Base-by-base conservation (phyloP, 2,329 filamentous ascomycete genomes). In the Aureobasidium sp. region DNA sequence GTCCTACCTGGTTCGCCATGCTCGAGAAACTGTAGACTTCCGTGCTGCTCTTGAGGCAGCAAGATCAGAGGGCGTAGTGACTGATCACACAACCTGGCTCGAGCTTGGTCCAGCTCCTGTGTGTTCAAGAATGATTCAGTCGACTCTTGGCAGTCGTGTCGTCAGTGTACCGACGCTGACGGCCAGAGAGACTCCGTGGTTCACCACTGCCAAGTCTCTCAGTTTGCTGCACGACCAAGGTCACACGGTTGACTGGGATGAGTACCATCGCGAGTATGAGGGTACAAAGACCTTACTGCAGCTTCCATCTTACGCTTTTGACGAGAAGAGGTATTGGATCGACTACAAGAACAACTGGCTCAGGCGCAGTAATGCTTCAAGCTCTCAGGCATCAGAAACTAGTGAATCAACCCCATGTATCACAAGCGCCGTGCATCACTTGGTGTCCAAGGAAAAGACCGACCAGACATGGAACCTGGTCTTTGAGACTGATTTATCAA, bases 211-310 rank as follows among this genome's bases (percentile, higher is more conserved):
- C 0, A 57, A 30, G 27, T 52, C 57, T 29, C 55, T 2, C 29
- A 83, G 69, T 73, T 81, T 34, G 77, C 80, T 52, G 22, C 78
- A 83, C 6, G 73, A 82, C 30, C 69, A 83, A 1, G 83, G 82
- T 0, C 59, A 82, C 1, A 66, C 73, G 4, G 66, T 87, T 19
- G 69, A 80, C 58, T 88, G 82, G 81, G 73, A 75, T 41, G 81
- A 82, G 62, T 83, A 77, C 59, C 77, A 83, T 61, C 66, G 71
- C 3, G 70, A 74, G 22, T 80, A 78, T 57, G 68, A 74, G 54
- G 55, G 61, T 1, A 65, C 65, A 2, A 70, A 76, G 17, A 65
- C 69, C 1, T 65, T 84, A 2, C 62, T 83, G 2, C 68, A 76
- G 24, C 65, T 85, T 3, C 81, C 82, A 1, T 56, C 62, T 1